phyloP scores from a whole-genome alignment of 331 rosid species.

The Acacia concinna region DNA sequence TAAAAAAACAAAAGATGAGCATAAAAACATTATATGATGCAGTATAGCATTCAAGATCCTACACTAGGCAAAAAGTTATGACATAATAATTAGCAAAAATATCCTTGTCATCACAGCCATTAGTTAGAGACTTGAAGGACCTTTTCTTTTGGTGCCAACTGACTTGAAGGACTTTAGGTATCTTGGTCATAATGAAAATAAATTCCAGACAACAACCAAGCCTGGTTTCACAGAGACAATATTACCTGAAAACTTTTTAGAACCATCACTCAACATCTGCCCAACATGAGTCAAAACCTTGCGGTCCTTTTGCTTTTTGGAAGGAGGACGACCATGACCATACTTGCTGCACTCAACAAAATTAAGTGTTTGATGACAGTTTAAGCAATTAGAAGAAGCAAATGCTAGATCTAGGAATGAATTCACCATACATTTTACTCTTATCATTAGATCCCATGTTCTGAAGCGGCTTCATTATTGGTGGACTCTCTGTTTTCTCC shows the following conservation, averaged over 20 bases:
- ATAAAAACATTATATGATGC: slow-evolving; percentile 3
- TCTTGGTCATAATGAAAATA: background rate
- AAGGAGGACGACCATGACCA: slow-evolving; percentile 89
- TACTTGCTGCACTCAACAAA: slow-evolving; percentile 61
- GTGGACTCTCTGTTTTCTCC: slow-evolving; percentile 57
- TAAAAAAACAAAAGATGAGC: background rate
- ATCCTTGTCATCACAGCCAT: slow-evolving; percentile 14
- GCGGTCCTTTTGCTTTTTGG: slow-evolving; percentile 82
- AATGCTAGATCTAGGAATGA: slow-evolving; percentile 22
- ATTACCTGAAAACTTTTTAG: slow-evolving; percentile 78
- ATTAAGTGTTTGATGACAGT: background rate
- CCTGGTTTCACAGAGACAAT: slow-evolving; percentile 7
- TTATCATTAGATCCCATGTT: slow-evolving; percentile 58
- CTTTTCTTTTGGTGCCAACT: background rate
- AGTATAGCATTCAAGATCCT: slow-evolving; percentile 22
- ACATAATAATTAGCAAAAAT: slow-evolving; percentile 14
- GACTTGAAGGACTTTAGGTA: background rate
- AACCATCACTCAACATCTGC: slow-evolving; percentile 45
- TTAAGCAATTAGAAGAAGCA: slow-evolving; percentile 13
- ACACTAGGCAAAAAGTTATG: background rate
- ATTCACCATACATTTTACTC: slow-evolving; percentile 56
- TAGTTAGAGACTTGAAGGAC: background rate
- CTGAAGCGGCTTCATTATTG: slow-evolving; percentile 57
- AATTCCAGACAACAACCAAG: slow-evolving; percentile 17
- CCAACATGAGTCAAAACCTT: slow-evolving; percentile 60